Evolutionary conservation across 305 asterid species (phyloP).

Genomic region (Solanum hybrid): DNA sequence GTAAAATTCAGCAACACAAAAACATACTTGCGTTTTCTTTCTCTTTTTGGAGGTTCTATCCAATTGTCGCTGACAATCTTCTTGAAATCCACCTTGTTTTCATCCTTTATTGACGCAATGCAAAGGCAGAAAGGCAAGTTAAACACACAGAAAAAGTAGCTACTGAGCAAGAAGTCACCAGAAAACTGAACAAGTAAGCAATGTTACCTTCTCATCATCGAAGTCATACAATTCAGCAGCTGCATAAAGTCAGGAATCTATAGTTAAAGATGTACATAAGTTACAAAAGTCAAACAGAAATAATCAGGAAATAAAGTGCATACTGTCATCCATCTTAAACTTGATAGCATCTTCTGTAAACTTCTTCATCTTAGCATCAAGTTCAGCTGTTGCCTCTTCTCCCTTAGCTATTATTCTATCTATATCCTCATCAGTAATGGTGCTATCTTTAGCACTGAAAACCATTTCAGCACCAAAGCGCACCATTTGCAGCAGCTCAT

Average conservation of each 20-base stretch:
- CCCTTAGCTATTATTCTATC: conserved; percentile 98
- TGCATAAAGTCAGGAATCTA: conserved; percentile 31
- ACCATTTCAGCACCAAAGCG: conserved; percentile 99
- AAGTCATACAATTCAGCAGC: conserved; percentile 98
- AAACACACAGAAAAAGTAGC: conserved; percentile 4
- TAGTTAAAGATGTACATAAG: conserved; percentile 7
- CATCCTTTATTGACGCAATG: conserved; percentile 47
- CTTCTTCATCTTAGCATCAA: conserved; percentile 98
- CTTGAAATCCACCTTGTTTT: conserved; percentile 88
- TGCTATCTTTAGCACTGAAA: conserved; percentile 98
- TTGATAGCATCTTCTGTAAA: conserved; percentile 99
- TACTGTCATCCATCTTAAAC: conserved; percentile 97
- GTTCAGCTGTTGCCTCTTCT: conserved; percentile 98
- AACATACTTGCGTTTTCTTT: conserved; percentile 94
- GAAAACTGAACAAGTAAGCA: background rate
- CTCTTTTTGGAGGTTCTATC: conserved; percentile 92
- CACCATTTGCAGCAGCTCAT: conserved; percentile 98
- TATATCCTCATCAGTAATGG: conserved; percentile 98
- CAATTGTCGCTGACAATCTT: conserved; percentile 90
- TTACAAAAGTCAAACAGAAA: background rate
- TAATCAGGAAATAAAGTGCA: conserved; percentile 14
- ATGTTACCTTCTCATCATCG: conserved; percentile 80
- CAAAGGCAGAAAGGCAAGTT: conserved; percentile 5
- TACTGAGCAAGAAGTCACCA: conserved; percentile 2
- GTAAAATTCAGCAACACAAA: conserved; percentile 3